phyloP scores from a whole-genome alignment of 2,329 filamentous ascomycete genomes.

The Hirsutella thompsonii region DNA sequence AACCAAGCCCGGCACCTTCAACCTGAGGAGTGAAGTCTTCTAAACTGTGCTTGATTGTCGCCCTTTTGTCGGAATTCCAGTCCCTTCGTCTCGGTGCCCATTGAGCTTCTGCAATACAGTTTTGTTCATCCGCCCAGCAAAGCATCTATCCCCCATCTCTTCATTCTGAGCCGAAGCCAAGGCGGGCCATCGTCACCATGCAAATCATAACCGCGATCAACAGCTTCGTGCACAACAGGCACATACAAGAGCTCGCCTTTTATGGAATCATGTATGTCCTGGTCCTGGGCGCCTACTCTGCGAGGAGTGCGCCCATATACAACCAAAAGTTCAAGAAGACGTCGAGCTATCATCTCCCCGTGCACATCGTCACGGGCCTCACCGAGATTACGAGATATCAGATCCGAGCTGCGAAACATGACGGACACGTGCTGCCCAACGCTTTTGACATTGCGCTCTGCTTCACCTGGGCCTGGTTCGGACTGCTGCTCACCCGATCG shows the following conservation, averaged over 20 bases:
- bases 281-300: neutral
- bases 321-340: slow-evolving; percentile 2
- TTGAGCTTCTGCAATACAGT: no score
- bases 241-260: neutral
- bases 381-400: slow-evolving; percentile 1
- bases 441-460: neutral
- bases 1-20: no score
- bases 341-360: neutral
- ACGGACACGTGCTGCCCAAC: neutral
- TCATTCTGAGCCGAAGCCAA: neutral
- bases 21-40: no score
- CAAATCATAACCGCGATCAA: neutral
- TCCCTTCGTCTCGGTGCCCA: no score
- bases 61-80: no score
- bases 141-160: no score
- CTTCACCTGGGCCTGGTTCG: slow-evolving; percentile 1
- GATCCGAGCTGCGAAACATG: neutral
- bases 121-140: no score
- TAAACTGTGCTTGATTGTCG: no score
- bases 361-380: slow-evolving; percentile 1
- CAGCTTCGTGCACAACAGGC: neutral
- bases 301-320: neutral
- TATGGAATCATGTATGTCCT: neutral
- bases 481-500: neutral
- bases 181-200: neutral